Conservation (phyloP, 306 rosid genomes). For the Cyclanthera cordifolia region DNA sequence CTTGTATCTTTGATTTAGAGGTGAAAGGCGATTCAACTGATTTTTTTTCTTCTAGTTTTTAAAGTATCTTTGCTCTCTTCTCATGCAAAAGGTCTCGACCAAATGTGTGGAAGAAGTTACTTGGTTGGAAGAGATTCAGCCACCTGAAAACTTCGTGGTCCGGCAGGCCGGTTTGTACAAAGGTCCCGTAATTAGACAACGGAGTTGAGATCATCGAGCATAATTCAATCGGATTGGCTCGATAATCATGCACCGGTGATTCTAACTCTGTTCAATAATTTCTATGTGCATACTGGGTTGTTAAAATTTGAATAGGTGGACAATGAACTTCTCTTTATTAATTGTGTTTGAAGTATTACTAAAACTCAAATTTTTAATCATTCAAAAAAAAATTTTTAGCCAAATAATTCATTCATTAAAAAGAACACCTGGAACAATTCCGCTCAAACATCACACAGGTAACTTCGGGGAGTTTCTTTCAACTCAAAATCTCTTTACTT, state of each 20-base stretch:
- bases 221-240: not conserved
- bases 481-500: too few species aligned
- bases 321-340: too few species aligned
- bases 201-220: not conserved
- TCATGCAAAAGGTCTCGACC: slow-evolving; percentile 1
- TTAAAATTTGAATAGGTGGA: not conserved
- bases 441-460: too few species aligned
- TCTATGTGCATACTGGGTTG: not conserved
- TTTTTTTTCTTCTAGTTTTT: not conserved
- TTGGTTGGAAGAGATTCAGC: slow-evolving; percentile 5
- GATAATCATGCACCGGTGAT: not conserved
- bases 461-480: too few species aligned
- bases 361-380: too few species aligned
- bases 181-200: slow-evolving; percentile 3
- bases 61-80: not conserved
- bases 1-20: not conserved
- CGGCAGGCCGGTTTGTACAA: not conserved
- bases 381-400: too few species aligned
- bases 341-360: too few species aligned
- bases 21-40: too few species aligned
- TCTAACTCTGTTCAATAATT: slow-evolving; percentile 1
- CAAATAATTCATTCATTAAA: too few species aligned
- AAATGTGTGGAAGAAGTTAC: slow-evolving; percentile 1
- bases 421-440: too few species aligned
- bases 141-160: slow-evolving; percentile 2